Percentiles rank a stretch among this genome's conserved stretches.
Evolutionary conservation across 1,284 basidiomycete genomes (phyloP).

Genomic region (Irpex sp.): DNA sequence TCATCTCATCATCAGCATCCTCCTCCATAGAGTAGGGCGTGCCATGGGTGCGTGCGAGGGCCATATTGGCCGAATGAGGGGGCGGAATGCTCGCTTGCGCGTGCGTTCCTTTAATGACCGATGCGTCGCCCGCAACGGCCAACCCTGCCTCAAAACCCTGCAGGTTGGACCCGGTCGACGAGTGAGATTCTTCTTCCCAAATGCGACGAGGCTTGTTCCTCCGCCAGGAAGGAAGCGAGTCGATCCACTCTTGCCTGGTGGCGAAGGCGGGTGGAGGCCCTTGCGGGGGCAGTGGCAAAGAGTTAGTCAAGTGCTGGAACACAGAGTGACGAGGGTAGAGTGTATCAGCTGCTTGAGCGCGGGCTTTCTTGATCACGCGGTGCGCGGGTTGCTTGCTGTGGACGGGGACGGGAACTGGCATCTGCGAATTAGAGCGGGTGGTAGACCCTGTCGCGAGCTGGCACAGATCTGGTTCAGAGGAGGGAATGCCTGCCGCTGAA

Average conservation of each 20-base stretch:
- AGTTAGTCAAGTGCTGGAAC: constrained; percentile 50
- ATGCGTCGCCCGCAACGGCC: constrained; percentile 56
- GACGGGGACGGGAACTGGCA: constrained; percentile 79
- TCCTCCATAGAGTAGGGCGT: constrained; percentile 26
- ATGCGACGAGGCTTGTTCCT: constrained; percentile 60
- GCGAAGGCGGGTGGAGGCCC: constrained; percentile 61
- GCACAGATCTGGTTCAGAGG: constrained; percentile 15
- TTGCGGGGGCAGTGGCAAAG: constrained; percentile 53
- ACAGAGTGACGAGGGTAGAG: constrained; percentile 37
- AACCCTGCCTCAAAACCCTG: constrained; percentile 73
- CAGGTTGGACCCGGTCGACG: constrained; percentile 18
- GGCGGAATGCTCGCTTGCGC: constrained; percentile 81
- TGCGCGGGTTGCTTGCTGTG: constrained; percentile 54
- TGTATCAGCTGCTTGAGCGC: constrained; percentile 35
- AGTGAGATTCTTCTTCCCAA: constrained; percentile 49
- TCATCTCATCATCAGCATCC: constrained; percentile 44
- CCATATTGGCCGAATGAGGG: constrained; percentile 24
- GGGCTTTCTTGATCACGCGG: constrained; percentile 55
- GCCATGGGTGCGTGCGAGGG: constrained; percentile 12
- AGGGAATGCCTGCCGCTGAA: constrained; percentile 17
- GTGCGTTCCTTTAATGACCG: constrained; percentile 78
- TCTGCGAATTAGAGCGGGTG: constrained; percentile 50
- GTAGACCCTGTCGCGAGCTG: constrained; percentile 25
- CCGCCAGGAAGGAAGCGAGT: constrained; percentile 65
- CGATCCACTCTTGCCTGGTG: constrained; percentile 69